Evolutionary conservation across 495 filamentous ascomycete genomes (phyloP), one percentile per base, ranked within the genome.

Genomic region (Lasiosphaeria miniovina): DNA sequence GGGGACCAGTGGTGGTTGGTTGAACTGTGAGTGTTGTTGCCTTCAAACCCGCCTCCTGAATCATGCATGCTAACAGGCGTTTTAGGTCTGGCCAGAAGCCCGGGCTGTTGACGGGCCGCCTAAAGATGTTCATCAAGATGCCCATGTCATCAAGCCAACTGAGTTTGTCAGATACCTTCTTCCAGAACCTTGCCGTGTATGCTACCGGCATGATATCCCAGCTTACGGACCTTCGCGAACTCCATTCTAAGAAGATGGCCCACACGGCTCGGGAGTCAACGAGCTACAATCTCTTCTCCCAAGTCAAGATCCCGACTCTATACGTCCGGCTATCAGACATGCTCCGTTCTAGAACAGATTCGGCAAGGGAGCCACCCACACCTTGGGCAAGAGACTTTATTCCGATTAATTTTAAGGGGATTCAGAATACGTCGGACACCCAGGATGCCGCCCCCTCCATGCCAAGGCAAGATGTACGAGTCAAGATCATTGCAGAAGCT

Each of bases 1-100:
- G 89, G 90, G 43, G 89, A 94, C 71, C 77, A 74, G 35, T 94
- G 89, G 87, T 93, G 86, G 83, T 72, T 92, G 57, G 71, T 88
- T 38, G 84, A 88, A 71, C 65, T 87, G 80, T 82, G 66, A 70
- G 80, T 77, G 36, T 54, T 48, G 34, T 32, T 51, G 36, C 53
- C 59, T 52, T 49, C 49, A 17, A 49, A 17, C 35, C 35, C 41
- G 34, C 14, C 35, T 49, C 38, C n/a, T 15, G 4, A 6, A 15
- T 10, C 24, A 41, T 36, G 35, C 34, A 33, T 45, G 36, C 9
- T 38, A 43, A 14, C 14, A 35, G 36, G 45, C 10, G 4, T 36
- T 49, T 51, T 58, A 62, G 71, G 40, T 49, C 58, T 10, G 15
- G 54, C 35, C 59, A 52, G 41, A 52, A 34, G 2, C 62, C 60